Evolutionary conservation across 495 filamentous ascomycete genomes (phyloP), one percentile per base, ranked within the genome.

Genomic region (Thermothielavioides terrestris): DNA sequence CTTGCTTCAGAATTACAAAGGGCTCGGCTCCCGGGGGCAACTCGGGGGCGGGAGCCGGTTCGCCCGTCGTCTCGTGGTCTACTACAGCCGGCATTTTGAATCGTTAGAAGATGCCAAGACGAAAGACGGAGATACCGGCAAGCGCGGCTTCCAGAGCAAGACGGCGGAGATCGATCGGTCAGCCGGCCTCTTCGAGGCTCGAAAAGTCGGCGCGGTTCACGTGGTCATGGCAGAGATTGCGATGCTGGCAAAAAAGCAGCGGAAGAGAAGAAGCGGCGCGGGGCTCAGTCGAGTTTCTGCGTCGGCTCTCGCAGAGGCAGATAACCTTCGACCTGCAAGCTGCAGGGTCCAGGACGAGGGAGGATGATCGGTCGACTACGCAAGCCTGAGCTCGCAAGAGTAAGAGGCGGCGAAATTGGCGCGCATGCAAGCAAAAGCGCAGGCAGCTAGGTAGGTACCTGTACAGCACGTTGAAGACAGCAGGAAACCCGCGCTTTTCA

Each of bases 1-100:
- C 84, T 66, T 97, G 92, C 57, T 85, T 80, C n/a, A 81, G 68
- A 8, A 92, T 74, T 17, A 78, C 76, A 58, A 54, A 66, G 12
- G 48, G 59, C 42, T 63, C 58, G 49, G 53, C 53, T 15, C 38
- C 45, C 17, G 28, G 3, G 2, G 46, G 53, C 18, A 52, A 30
- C 6, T 56, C 56, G 14, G 31, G 14, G 5, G 30, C 46, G 4
- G 18, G 30, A 15, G 44, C 38, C 17, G 43, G 54, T 38, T 56
- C 54, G 36, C 40, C 44, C 18, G 17, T 25, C 3, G 18, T 17
- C 2, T 52, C 54, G 26, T 21, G 44, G 4, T 56, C 54, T n/a
- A 43, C 12, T n/a, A 12, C 23, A 20, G 40, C 32, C 14, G 54
- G 38, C 54, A 56, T 56, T 10, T 8, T 50, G 48, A 18, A 8